A percentile compares a stretch with the other conserved stretches of the same genome.
These are phyloP conservation scores for Fusarium sterilihyphosum DNA, from an alignment of 2,329 filamentous ascomycete species.

Conservation along the genomic window DNA sequence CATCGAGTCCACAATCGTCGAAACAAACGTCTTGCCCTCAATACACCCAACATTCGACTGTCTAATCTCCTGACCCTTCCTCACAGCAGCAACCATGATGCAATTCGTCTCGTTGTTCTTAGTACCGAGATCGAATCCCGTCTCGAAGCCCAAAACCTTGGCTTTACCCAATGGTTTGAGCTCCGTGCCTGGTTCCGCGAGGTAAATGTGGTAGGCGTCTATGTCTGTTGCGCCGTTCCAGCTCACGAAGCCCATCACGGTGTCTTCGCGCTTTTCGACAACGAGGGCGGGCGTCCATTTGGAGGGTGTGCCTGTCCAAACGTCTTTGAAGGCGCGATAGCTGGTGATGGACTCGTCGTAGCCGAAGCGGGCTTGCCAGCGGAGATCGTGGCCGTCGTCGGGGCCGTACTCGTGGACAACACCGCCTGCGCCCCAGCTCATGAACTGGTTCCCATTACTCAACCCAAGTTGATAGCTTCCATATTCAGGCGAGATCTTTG, in stretches of 20 bases:
- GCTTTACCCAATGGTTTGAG: conserved; percentile 8
- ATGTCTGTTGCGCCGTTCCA: conserved; percentile 45
- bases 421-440: conserved; percentile 38
- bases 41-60: conserved; percentile 37
- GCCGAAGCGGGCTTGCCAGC: conserved; percentile 41
- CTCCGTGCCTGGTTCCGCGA: neutral
- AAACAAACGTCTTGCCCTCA: conserved; percentile 23
- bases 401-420: conserved; percentile 41
- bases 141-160: conserved; percentile 34
- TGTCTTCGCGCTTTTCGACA: conserved; percentile 6
- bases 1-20: conserved; percentile 8
- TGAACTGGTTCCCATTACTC: conserved; percentile 37
- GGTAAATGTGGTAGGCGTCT: conserved; percentile 37
- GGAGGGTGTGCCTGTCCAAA: conserved; percentile 38
- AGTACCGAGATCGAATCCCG: conserved; percentile 30
- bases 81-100: conserved; percentile 34
- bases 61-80: conserved; percentile 27
- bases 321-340: conserved; percentile 40
- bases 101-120: conserved; percentile 29
- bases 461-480: conserved; percentile 33
- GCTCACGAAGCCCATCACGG: conserved; percentile 29
- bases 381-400: conserved; percentile 30
- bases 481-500: conserved; percentile 18
- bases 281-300: conserved; percentile 28
- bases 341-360: conserved; percentile 27